Percentiles rank a stretch among this genome's conserved stretches.
These are phyloP conservation scores for Cercospora sojina DNA, from an alignment of 2,329 filamentous ascomycete genomes.

Conservation along the genomic window DNA sequence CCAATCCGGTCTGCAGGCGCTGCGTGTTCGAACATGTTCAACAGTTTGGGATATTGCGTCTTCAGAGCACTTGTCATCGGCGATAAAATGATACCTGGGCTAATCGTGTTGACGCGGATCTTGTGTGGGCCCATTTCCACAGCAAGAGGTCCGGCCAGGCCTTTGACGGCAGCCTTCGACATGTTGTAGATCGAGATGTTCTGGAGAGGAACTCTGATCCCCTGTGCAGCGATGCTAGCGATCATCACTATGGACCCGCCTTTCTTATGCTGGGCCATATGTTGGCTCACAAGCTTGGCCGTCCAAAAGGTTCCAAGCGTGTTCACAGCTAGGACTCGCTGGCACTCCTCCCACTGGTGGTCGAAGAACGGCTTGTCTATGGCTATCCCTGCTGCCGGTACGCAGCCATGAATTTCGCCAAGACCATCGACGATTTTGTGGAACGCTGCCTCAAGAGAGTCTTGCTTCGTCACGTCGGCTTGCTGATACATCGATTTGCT, in stretches of 20 bases:
- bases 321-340: slow-evolving; percentile 38
- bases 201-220: slow-evolving; percentile 29
- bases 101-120: slow-evolving; percentile 38
- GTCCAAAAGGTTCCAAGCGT: slow-evolving; percentile 37
- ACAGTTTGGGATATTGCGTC: slow-evolving; percentile 23
- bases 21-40: slow-evolving; percentile 21
- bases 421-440: slow-evolving; percentile 4
- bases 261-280: slow-evolving; percentile 28
- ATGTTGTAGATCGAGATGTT: slow-evolving; percentile 32
- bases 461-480: slow-evolving; percentile 13
- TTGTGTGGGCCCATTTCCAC: slow-evolving; percentile 26
- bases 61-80: slow-evolving; percentile 25
- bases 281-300: slow-evolving; percentile 38
- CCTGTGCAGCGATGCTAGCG: slow-evolving; percentile 33
- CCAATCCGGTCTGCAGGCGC: slow-evolving; percentile 19
- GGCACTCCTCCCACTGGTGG: slow-evolving; percentile 26
- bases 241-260: slow-evolving; percentile 35
- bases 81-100: slow-evolving; percentile 36
- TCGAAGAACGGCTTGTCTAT: slow-evolving; percentile 34
- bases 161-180: slow-evolving; percentile 31
- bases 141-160: slow-evolving; percentile 31
- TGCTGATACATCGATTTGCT: slow-evolving; percentile 15
- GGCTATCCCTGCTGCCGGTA: slow-evolving; percentile 36
- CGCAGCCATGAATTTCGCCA: slow-evolving; percentile 18
- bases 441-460: slow-evolving; percentile 11